Evolutionary conservation across 306 rosid species (phyloP).

Genomic region (Prunus mongolica): DNA sequence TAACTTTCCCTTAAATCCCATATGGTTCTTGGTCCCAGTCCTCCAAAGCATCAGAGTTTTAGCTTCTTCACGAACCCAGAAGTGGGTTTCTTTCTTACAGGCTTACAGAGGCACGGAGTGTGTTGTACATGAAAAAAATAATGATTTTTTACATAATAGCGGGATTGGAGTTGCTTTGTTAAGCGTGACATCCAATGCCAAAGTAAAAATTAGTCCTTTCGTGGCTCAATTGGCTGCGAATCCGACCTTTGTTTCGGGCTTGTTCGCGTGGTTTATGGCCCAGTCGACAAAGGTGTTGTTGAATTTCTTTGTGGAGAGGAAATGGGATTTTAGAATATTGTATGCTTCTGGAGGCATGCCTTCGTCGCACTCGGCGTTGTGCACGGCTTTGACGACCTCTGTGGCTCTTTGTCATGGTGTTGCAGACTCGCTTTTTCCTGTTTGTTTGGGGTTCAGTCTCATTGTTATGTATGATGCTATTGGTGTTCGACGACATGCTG

Average conservation of each 20-base stretch:
- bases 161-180: slow-evolving; percentile 64
- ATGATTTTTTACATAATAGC: slow-evolving; percentile 46
- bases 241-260: slow-evolving; percentile 78
- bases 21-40: slow-evolving; percentile 27
- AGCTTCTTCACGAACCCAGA: slow-evolving; percentile 28
- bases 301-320: slow-evolving; percentile 66
- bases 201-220: slow-evolving; percentile 66
- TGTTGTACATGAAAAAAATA: slow-evolving; percentile 5
- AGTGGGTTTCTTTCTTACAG: slow-evolving; percentile 17
- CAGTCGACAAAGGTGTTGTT: slow-evolving; percentile 62
- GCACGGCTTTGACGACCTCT: slow-evolving; percentile 79
- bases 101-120: slow-evolving; percentile 9
- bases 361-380: slow-evolving; percentile 84
- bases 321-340: slow-evolving; percentile 55
- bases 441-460: slow-evolving; percentile 75
- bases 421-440: slow-evolving; percentile 73
- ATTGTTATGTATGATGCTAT: slow-evolving; percentile 92
- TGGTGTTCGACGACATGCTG: slow-evolving; percentile 89
- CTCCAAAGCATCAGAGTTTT: slow-evolving; percentile 29
- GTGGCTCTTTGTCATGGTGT: slow-evolving; percentile 64
- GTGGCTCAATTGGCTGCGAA: slow-evolving; percentile 71
- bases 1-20: slow-evolving; percentile 19
- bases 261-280: slow-evolving; percentile 56
- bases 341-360: slow-evolving; percentile 88
- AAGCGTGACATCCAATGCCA: slow-evolving; percentile 59